Percentiles rank a stretch among this genome's conserved stretches.
These are phyloP conservation scores for Diplocarpon mali DNA, from an alignment of 2,329 filamentous ascomycete genomes.

Conservation along the genomic window DNA sequence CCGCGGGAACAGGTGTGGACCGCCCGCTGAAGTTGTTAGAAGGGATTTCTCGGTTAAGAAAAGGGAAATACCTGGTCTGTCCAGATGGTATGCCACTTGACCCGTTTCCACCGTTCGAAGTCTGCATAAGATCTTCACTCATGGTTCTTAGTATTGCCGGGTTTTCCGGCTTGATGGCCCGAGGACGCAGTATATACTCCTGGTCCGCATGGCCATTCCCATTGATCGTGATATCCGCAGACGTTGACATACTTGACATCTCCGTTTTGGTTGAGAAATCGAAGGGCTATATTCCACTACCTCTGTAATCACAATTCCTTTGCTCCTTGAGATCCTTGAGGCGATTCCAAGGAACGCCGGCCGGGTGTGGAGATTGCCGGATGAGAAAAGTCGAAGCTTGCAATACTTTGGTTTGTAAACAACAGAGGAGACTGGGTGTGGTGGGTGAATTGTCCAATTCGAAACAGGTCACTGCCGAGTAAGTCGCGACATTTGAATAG, in stretches of 20 bases:
- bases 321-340: too few relatives aligned
- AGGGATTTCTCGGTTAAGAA: background rate
- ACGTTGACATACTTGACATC: conserved; percentile 22
- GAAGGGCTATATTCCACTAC: too few relatives aligned
- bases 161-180: conserved; percentile 21
- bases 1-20: conserved; percentile 73
- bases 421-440: background rate
- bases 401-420: too few relatives aligned
- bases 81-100: conserved; percentile 17
- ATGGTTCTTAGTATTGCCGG: conserved; percentile 19
- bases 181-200: conserved; percentile 25
- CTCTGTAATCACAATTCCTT: too few relatives aligned
- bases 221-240: conserved; percentile 19
- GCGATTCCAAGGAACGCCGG: too few relatives aligned
- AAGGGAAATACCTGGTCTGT: conserved; percentile 21
- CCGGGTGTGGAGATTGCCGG: too few relatives aligned
- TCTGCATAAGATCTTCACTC: conserved; percentile 16
- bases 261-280: background rate
- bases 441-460: background rate
- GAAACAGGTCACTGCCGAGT: too few relatives aligned
- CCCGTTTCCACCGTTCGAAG: conserved; percentile 8
- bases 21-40: conserved; percentile 47
- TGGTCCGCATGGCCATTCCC: conserved; percentile 18
- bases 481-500: too few relatives aligned
- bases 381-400: too few relatives aligned